Evolutionary conservation across 306 rosid species (phyloP), one percentile per base, ranked within the genome.

Genomic region (Dryas octopetala): DNA sequence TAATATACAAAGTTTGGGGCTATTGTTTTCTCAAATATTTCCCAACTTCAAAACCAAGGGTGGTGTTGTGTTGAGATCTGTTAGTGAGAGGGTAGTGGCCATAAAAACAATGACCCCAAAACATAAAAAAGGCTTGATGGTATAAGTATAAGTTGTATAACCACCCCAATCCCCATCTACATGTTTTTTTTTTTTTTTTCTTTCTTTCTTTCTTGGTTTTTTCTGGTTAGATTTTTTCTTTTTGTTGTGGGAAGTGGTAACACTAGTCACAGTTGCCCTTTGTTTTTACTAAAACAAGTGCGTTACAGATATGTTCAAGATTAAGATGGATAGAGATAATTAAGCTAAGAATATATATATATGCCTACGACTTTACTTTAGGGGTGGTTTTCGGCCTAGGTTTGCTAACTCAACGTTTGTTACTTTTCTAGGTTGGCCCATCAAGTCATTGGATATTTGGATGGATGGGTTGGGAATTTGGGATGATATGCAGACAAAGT

Each of bases 31-130:
- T 59, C 8, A 59, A 32, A 46, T 59, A 15, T 4, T 47, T 73
- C 17, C 58, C 38, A 73, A 73, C 46, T 73, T 47, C 68, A 73
- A 46, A 73, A 46, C 48, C 67, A 72, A 72, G 57, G 67, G 76
- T 63, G 38, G 3, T 63, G 5, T 7, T 63, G 68, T 43, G 45
- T 51, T 26, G 58, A 59, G 68, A 73, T 73, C 38, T 59, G 12
- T 60, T 26, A 7, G 68, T 46, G 68, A 59, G 68, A 59, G 68
- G 68, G 28, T 72, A 59, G 76, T 46, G 76, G 57, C 57, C 76
- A 46, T 40, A 59, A 59, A 73, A 68, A 62, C 40, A 45, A 26
- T 73, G 48, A 73, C 58, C 68, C 58, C 45, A 45, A 57, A 43
- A 46, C 12, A 19, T 41, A 3, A 43, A 28, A 32, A 44, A 57